Evolutionary conservation across 768 basidiomycete species (phyloP).

Genomic region (Cyclocybe cylindracea): DNA sequence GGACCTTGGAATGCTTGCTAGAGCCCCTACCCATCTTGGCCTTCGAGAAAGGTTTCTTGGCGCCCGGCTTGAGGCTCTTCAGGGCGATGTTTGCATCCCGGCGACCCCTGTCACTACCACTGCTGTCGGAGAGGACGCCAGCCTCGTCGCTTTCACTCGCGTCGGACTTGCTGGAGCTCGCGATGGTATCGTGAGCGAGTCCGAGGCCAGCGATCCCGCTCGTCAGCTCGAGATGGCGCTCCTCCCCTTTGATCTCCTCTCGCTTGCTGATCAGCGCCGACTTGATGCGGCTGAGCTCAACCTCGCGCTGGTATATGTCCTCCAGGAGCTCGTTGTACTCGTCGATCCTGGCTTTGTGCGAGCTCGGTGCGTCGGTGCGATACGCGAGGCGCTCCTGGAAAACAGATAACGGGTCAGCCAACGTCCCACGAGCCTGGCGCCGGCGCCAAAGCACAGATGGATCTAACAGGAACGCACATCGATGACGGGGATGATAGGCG

Average conservation of each 20-base stretch:
- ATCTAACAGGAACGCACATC: slow-evolving; percentile 24
- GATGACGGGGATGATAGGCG: slow-evolving; percentile 35
- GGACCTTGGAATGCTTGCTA: slow-evolving; percentile 22
- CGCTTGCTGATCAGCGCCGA: slow-evolving; percentile 31
- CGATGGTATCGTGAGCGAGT: slow-evolving; percentile 7
- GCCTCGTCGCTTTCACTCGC: slow-evolving; percentile 20
- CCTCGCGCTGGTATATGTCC: slow-evolving; percentile 32
- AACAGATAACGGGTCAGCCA: neutral
- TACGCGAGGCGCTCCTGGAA: slow-evolving; percentile 30
- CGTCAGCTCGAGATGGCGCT: slow-evolving; percentile 13
- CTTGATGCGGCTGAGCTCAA: slow-evolving; percentile 32
- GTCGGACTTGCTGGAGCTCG: slow-evolving; percentile 10
- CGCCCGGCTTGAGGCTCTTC: neutral
- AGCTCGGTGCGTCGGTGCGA: slow-evolving; percentile 20
- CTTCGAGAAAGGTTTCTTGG: slow-evolving; percentile 19
- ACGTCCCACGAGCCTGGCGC: neutral
- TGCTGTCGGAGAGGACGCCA: slow-evolving; percentile 17
- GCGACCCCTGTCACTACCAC: slow-evolving; percentile 12
- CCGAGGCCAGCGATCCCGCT: slow-evolving; percentile 6
- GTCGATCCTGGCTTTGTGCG: slow-evolving; percentile 31
- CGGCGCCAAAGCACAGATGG: neutral
- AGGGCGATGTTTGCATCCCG: slow-evolving; percentile 1
- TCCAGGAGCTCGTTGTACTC: slow-evolving; percentile 35
- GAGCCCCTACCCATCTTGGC: slow-evolving; percentile 23
- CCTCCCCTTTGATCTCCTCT: slow-evolving; percentile 31